Percentiles rank a stretch among this genome's conserved stretches.
Evolutionary conservation across 768 basidiomycete genomes (phyloP).

Genomic region (Megacollybia marginata): DNA sequence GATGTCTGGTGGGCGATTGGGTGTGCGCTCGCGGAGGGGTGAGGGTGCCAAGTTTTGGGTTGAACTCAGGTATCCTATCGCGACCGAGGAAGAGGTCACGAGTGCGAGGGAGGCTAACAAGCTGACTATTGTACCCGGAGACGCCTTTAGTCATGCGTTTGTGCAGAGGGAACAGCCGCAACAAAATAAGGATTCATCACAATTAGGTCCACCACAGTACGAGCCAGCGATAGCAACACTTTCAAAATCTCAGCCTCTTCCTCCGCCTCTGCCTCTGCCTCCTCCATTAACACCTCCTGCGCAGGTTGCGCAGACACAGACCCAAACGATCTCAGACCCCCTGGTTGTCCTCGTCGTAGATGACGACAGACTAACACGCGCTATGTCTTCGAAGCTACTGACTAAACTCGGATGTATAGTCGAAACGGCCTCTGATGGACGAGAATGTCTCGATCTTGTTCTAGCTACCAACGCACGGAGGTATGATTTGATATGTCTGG

Average conservation of each 20-base stretch:
- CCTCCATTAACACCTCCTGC: no score
- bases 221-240: no score
- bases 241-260: no score
- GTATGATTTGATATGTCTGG: constrained; percentile 28
- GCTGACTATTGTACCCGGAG: constrained; percentile 2
- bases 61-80: constrained; percentile 14
- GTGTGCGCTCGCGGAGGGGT: constrained; percentile 21
- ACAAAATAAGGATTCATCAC: no score
- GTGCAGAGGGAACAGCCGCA: no score
- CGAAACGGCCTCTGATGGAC: constrained; percentile 28
- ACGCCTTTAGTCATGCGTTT: no score
- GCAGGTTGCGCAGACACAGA: no score
- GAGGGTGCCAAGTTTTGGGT: constrained; percentile 37
- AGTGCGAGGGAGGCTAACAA: constrained; percentile 1
- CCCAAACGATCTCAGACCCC: constrained; percentile 2
- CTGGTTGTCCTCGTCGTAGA: constrained; percentile 22
- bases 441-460: constrained; percentile 25
- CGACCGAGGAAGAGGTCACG: constrained; percentile 4
- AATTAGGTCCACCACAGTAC: no score
- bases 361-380: constrained; percentile 29
- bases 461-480: constrained; percentile 13
- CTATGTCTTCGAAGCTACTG: constrained; percentile 14
- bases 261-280: no score
- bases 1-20: constrained; percentile 30
- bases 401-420: constrained; percentile 29